phyloP scores from a whole-genome alignment of 2,329 filamentous ascomycete species.

The Colletotrichum tropicicola region DNA sequence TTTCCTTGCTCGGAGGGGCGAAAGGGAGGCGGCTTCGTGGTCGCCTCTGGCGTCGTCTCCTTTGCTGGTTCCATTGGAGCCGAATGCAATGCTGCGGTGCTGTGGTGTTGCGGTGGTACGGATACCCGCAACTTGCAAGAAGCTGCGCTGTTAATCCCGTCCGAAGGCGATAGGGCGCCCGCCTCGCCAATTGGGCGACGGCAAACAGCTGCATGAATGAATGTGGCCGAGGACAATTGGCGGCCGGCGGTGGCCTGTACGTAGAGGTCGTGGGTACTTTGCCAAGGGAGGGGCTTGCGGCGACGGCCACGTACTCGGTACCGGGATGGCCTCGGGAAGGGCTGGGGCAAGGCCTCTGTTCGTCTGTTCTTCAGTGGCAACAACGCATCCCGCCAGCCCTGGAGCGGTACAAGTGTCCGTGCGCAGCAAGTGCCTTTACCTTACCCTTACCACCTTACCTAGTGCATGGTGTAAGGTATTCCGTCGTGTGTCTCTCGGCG shows the following conservation, averaged over 20 bases:
- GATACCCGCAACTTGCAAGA: conserved; percentile 15
- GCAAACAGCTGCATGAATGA: conserved; percentile 4
- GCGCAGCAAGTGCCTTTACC: no score
- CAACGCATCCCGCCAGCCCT: not conserved
- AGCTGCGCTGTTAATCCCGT: not conserved
- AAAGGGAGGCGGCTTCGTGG: not conserved
- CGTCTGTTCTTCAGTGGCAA: conserved; percentile 18
- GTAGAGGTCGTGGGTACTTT: conserved; percentile 20
- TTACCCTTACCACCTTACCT: not conserved
- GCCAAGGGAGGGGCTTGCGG: not conserved
- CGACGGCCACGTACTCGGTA: not conserved
- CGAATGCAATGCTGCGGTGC: conserved; percentile 2
- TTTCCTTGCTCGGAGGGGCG: not conserved
- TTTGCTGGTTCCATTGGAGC: conserved; percentile 1
- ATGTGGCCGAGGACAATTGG: conserved; percentile 26
- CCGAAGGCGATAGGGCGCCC: not conserved
- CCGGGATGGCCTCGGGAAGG: not conserved
- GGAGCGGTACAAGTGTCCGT: no score
- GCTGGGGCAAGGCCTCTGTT: not conserved
- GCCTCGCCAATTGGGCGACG: not conserved
- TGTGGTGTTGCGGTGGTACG: not conserved
- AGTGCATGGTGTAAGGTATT: not conserved
- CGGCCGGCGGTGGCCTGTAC: conserved; percentile 9
- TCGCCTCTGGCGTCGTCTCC: not conserved
- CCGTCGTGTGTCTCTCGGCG: conserved; percentile 14